Conservation (phyloP, 106 monocot genomes). For the Dendrobium nobile region DNA sequence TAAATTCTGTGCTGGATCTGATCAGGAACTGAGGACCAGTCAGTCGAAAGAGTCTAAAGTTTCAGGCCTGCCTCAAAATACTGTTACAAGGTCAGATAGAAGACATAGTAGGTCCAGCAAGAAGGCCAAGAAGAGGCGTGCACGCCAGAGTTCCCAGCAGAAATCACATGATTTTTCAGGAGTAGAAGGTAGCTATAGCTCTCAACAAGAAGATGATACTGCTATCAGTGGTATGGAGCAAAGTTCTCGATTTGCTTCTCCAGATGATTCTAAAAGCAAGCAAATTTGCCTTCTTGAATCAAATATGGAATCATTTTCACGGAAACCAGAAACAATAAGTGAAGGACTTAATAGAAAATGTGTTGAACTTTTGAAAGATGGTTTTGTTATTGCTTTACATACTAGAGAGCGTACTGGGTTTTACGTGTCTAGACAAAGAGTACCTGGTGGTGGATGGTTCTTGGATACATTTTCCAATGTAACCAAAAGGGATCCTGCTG, state of each 20-base stretch:
- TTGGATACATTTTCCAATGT: conserved; percentile 69
- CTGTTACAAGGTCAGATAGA: conserved; percentile 49
- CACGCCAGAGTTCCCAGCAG: conserved; percentile 61
- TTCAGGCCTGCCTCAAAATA: conserved; percentile 45
- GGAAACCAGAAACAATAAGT: conserved; percentile 13
- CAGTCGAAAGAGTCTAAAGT: conserved; percentile 45
- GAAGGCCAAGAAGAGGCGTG: conserved; percentile 91
- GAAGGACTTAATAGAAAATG: conserved; percentile 21
- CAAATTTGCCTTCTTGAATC: conserved; percentile 49
- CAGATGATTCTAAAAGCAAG: conserved; percentile 75
- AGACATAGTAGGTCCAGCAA: conserved; percentile 72
- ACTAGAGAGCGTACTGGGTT: conserved; percentile 52
- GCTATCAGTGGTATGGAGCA: conserved; percentile 65
- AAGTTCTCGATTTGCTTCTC: conserved; percentile 85
- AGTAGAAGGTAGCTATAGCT: conserved; percentile 53
- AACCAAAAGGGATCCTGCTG: conserved; percentile 91
- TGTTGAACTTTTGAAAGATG: conserved; percentile 59
- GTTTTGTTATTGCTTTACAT: conserved; percentile 67
- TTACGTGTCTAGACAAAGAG: conserved; percentile 69
- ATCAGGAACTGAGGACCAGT: conserved; percentile 29
- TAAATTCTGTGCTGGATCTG: conserved; percentile 26
- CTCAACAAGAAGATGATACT: conserved; percentile 60
- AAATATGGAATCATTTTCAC: conserved; percentile 49
- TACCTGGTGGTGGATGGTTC: conserved; percentile 74
- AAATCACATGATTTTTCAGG: conserved; percentile 63